Base-by-base conservation (phyloP, 768 basidiomycete genomes). In the Cystofilobasidium capitatum region DNA sequence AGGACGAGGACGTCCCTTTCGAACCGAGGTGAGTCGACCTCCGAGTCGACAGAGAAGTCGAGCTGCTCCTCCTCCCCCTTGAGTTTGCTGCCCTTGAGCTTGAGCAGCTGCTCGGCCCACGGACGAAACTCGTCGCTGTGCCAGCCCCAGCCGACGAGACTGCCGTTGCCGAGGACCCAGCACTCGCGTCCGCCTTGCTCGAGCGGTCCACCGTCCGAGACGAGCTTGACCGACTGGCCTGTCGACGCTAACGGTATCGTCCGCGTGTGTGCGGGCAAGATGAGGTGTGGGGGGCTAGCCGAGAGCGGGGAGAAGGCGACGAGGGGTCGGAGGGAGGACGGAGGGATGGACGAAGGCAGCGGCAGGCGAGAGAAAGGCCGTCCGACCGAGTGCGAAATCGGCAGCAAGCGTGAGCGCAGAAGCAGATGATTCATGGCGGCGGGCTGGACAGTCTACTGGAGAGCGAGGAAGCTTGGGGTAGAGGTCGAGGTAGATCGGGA, bases 241-340 rank as follows among this genome's bases (percentile, higher is more conserved):
- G 51, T 55, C 13, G 17, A 14, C 4, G 47, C 47, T 10, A 55
- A 31, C 51, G 51, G 51, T 6, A 55, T 22, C 29, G 51, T 31
- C 9, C 51, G 51, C 2, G 17, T 16, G 31, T 55, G 13, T 7
- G 51, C 8, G 24, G 49, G 49, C 6, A 51, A 29, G 4, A 5
- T 10, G 51, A 31, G 26, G 29, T 2, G 51, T 16, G 16, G 51
- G 5, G 51, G 51, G 6, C 3, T 14, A n/a, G n/a, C n/a, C n/a
- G n/a, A n/a, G 51, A 33, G 51, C 29, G 51, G 51, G 29, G 51
- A 31, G 51, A 55, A 55, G 51, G 51, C 51, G 51, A 55, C 51
- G 29, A 55, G 26, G 12, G 51, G 51, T 2, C 51, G 51, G 29
- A 55, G 51, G 29, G 51, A 10, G 3, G 51, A 55, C 13, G 26